Evolutionary conservation across 139 green algal genomes (phyloP).

Genomic region (Mesotaenium endlicherianum): DNA sequence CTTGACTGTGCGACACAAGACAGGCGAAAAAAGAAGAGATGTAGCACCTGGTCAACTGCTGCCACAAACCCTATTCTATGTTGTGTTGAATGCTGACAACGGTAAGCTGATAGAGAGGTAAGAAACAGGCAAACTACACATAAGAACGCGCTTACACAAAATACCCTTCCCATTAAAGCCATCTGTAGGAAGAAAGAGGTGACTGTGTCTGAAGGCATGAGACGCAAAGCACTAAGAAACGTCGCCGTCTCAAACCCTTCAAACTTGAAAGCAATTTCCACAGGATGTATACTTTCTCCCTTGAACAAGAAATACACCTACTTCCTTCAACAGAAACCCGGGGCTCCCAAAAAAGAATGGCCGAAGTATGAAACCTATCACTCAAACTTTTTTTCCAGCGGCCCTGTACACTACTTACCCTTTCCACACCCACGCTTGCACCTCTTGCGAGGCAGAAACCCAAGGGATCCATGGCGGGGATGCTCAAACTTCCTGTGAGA

Average conservation of each 20-base stretch:
- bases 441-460: slow-evolving; percentile 98
- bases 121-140: too few species aligned
- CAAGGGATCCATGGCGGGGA: slow-evolving; percentile 90
- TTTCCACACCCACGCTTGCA: slow-evolving; percentile 88
- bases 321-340: neutral
- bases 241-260: too few species aligned
- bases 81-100: too few species aligned
- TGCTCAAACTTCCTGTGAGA: slow-evolving; percentile 95
- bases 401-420: slow-evolving; percentile 51
- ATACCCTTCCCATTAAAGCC: too few species aligned
- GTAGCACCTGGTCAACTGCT: neutral
- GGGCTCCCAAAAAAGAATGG: neutral
- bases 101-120: too few species aligned
- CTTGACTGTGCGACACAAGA: slow-evolving; percentile 64
- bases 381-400: neutral
- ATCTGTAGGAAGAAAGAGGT: too few species aligned
- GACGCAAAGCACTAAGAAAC: too few species aligned
- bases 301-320: neutral
- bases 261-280: too few species aligned
- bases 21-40: neutral
- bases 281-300: neutral
- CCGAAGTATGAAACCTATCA: neutral
- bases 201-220: too few species aligned
- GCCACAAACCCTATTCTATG: too few species aligned
- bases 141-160: too few species aligned